Conservation (phyloP, 129 eudicot species). For the Smallanthus sonchifolius region DNA sequence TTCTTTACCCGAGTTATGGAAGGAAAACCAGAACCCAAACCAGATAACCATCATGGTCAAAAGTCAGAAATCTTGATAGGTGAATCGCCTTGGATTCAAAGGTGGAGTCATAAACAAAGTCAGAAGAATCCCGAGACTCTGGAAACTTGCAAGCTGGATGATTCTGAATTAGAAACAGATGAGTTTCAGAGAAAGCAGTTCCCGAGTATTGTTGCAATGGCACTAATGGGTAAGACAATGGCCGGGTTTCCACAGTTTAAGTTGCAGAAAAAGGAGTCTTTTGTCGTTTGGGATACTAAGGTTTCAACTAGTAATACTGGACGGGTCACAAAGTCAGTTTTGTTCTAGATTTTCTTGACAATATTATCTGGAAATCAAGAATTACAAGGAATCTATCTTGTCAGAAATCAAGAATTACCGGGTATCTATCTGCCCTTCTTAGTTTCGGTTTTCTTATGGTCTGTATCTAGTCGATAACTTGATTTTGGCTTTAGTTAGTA, state of each 20-base stretch:
- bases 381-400: not conserved
- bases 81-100: constrained; percentile 58
- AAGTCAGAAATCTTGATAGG: constrained; percentile 12
- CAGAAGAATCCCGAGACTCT: constrained; percentile 34
- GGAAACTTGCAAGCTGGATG: constrained; percentile 37
- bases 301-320: constrained; percentile 1
- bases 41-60: constrained; percentile 22
- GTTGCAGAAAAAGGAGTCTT: constrained; percentile 57
- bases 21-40: constrained; percentile 13
- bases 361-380: not conserved
- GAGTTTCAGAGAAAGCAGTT: constrained; percentile 58
- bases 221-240: constrained; percentile 84
- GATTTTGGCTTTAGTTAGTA: not conserved
- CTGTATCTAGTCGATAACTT: constrained; percentile 5
- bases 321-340: not conserved
- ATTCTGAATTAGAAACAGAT: constrained; percentile 24
- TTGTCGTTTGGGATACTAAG: constrained; percentile 68
- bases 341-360: constrained; percentile 8
- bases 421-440: not conserved
- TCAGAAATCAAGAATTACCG: not conserved
- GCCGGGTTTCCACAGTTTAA: constrained; percentile 57
- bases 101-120: constrained; percentile 49
- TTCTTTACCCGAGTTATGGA: constrained; percentile 8
- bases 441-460: not conserved
- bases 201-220: constrained; percentile 92